Percentiles rank a stretch among this genome's conserved stretches.
Evolutionary conservation across 768 basidiomycete species (phyloP).

Genomic region (Boletus eberwhitei): DNA sequence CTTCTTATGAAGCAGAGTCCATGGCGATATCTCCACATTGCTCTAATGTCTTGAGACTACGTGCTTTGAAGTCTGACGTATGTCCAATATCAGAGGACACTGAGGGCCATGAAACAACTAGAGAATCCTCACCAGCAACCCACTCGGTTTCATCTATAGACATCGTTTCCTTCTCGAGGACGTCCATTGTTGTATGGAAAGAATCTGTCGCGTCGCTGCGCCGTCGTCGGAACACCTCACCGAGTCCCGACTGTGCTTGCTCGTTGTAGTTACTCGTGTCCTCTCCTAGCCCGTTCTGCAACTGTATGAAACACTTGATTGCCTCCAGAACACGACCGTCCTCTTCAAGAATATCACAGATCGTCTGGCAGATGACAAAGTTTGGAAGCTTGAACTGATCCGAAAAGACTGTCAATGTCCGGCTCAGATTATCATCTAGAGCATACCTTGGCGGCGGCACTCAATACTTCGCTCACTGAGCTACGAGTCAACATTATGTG

Average conservation of each 20-base stretch:
- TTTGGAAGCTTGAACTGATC: not conserved
- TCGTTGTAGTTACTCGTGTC: not conserved
- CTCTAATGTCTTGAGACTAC: not conserved
- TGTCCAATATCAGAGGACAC: not conserved
- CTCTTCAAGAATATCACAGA: constrained; percentile 4
- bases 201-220: not conserved
- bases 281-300: not conserved
- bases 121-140: not conserved
- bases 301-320: not conserved
- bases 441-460: not conserved
- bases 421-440: not conserved
- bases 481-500: not conserved
- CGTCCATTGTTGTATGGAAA: not conserved
- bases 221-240: not conserved
- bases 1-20: not conserved
- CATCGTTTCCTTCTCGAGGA: not conserved
- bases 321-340: not conserved
- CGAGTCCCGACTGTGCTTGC: not conserved
- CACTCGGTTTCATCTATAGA: not conserved
- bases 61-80: not conserved
- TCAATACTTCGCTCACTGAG: not conserved
- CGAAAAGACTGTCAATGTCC: not conserved
- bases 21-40: not conserved
- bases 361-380: not conserved
- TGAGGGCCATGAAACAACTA: no score